These are phyloP conservation scores for Talaromyces trachyspermus DNA, from an alignment of 495 filamentous ascomycete genomes.

Conservation along the genomic window DNA sequence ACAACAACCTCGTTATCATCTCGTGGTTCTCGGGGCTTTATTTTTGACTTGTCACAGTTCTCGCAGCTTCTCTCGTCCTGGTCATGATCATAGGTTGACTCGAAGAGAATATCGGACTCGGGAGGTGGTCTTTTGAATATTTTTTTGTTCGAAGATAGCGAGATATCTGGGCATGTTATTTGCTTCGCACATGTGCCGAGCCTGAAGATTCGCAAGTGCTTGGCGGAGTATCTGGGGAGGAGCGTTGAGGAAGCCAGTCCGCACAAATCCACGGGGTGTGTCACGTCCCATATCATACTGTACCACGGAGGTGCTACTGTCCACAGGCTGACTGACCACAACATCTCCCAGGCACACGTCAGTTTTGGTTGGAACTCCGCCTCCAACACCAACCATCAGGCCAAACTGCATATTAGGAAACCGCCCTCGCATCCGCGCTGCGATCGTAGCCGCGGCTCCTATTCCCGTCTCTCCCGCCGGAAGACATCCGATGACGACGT, in stretches of 20 bases:
- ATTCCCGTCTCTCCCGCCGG: constrained; percentile 21
- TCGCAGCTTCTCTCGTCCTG: constrained; percentile 12
- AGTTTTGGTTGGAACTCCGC: constrained; percentile 19
- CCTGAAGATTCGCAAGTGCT: neutral
- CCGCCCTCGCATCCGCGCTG: constrained; percentile 16
- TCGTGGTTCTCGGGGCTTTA: constrained; percentile 10
- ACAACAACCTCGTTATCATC: constrained; percentile 9
- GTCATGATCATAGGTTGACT: constrained; percentile 10
- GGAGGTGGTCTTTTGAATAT: neutral
- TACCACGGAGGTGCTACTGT: constrained; percentile 16
- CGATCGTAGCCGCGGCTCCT: constrained; percentile 18
- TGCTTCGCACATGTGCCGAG: neutral
- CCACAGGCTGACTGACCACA: constrained; percentile 25
- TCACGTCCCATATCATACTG: constrained; percentile 33
- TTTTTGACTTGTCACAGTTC: constrained; percentile 13
- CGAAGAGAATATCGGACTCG: neutral
- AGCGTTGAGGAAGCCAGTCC: constrained; percentile 18
- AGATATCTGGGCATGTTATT: neutral
- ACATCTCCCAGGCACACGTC: constrained; percentile 32
- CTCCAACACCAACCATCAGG: constrained; percentile 31
- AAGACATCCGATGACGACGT: constrained; percentile 27
- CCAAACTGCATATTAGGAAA: constrained; percentile 19
- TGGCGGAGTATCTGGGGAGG: neutral
- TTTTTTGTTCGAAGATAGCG: neutral
- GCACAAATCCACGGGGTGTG: constrained; percentile 18